phyloP scores from a whole-genome alignment of 768 basidiomycete species.

The Kwoniella mangroviensis region DNA sequence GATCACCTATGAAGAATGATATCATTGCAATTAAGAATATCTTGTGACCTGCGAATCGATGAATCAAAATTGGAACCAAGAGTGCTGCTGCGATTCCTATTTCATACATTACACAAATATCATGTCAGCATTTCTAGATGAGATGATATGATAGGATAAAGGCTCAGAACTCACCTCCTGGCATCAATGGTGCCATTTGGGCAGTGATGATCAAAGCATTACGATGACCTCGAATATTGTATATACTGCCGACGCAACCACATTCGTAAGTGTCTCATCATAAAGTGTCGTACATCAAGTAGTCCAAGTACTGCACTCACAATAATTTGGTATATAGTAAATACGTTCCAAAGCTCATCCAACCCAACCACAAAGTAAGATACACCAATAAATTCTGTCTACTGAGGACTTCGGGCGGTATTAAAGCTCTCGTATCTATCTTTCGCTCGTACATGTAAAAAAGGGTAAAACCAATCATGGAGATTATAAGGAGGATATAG shows the following conservation, averaged over 20 bases:
- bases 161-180: conserved; percentile 15
- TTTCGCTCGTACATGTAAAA: conserved; percentile 39
- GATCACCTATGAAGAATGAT: conserved; percentile 30
- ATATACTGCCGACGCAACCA: conserved; percentile 2
- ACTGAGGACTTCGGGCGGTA: conserved; percentile 35
- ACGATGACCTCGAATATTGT: conserved; percentile 18
- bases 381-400: conserved; percentile 29
- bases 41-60: conserved; percentile 23
- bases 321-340: conserved; percentile 34
- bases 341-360: conserved; percentile 34
- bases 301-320: conserved; percentile 15
- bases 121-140: not conserved
- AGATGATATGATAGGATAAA: not conserved
- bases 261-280: not conserved
- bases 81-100: conserved; percentile 34
- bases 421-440: conserved; percentile 31
- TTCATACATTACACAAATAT: not conserved
- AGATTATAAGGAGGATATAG: conserved; percentile 37
- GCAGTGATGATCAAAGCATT: conserved; percentile 29
- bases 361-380: conserved; percentile 28
- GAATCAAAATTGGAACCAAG: conserved; percentile 29
- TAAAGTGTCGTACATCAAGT: no score
- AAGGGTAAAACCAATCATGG: conserved; percentile 11
- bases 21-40: conserved; percentile 39
- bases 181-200: conserved; percentile 31